Evolutionary conservation across 768 basidiomycete species (phyloP), one percentile per base, ranked within the genome.

Genomic region (Mycena metata): DNA sequence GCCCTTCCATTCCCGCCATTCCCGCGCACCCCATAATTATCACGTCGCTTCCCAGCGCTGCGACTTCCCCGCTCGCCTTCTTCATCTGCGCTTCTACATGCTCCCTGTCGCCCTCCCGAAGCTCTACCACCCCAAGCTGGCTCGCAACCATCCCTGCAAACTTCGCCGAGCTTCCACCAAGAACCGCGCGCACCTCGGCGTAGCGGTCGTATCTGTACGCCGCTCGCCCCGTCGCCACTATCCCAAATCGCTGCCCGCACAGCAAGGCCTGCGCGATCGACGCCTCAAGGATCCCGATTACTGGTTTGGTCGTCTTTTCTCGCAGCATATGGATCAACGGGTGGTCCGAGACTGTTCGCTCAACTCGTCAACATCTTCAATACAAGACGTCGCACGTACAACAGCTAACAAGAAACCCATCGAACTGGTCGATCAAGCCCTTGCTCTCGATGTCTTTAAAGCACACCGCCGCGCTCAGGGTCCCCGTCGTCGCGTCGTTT

Each of bases 21-120:
- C 77, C 81, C 41, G 81, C 82, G 67, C 82, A 82, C 13, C 81
- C 81, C 26, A 82, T 64, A 51, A 83, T 74, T 30, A 83, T 77
- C 9, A 82, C 80, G 69, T 82, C 82, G 1, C 76, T 77, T 13
- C 81, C 82, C 54, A 71, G 67, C 24, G 58, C 65, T 2, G 76
- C 81, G 35, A 81, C 77, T 59, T 70, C 74, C 21, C 59, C 74
- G 54, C 78, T 78, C 9, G 72, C 73, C 59, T 75, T 75, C 62
- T 78, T 79, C 59, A 83, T 72, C 47, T 69, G 76, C 50, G 8
- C 69, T 68, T 79, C 76, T 5, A 82, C 74, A 24, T 77, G 51
- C 26, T 66, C 35, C 23, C 67, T 74, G 54, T 79, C 79, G 7
- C 77, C 79, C 47, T 77, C 78, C 56, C 77, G 71, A 42, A 82